Evolutionary conservation across 2,329 filamentous ascomycete species (phyloP).

Genomic region (Trichoderma breve): DNA sequence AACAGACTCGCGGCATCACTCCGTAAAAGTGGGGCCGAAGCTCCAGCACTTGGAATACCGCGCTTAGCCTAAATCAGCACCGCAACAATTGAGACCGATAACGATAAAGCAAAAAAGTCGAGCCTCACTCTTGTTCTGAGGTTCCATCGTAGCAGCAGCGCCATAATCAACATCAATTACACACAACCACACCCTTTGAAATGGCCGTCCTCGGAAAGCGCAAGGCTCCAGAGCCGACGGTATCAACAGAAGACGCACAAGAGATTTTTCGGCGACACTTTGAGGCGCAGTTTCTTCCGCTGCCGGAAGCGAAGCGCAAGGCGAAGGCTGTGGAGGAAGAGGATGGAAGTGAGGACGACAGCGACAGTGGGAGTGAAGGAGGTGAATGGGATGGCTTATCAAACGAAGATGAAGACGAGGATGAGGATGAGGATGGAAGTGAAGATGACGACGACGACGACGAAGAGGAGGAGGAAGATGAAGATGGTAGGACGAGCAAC

Average conservation of each 20-base stretch:
- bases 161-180: neutral
- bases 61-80: neutral
- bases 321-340: constrained; percentile 32
- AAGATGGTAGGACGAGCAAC: neutral
- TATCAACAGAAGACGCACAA: constrained; percentile 56
- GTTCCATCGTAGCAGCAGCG: neutral
- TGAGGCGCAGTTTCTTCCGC: constrained; percentile 80
- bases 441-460: neutral
- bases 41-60: neutral
- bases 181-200: neutral
- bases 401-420: constrained; percentile 23
- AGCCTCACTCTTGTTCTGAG: neutral
- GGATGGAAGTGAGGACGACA: constrained; percentile 37
- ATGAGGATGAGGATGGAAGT: neutral
- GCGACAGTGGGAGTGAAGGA: constrained; percentile 25
- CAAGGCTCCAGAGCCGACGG: constrained; percentile 37
- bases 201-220: constrained; percentile 53
- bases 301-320: constrained; percentile 44
- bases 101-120: constrained; percentile 14
- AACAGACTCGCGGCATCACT: neutral
- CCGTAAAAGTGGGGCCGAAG: neutral
- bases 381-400: constrained; percentile 33
- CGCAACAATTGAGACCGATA: constrained; percentile 23
- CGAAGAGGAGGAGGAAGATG: constrained; percentile 23
- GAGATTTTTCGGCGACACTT: constrained; percentile 82